These are phyloP conservation scores for Calvatia gigantea DNA, from an alignment of 768 basidiomycete genomes.

Conservation along the genomic window DNA sequence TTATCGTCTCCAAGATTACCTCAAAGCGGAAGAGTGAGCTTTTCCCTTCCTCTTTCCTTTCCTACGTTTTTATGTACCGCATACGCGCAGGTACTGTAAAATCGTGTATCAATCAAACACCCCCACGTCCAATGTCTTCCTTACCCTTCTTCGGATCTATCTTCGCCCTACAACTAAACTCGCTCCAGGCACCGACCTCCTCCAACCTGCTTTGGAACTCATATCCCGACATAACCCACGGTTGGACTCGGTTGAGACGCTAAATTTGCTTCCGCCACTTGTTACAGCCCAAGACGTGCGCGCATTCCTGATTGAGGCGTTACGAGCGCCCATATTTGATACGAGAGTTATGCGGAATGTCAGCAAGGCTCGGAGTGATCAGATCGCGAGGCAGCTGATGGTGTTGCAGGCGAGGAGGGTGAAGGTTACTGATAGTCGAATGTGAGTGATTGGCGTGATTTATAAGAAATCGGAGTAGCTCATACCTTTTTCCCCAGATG, in stretches of 20 bases:
- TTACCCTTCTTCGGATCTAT: constrained; percentile 84
- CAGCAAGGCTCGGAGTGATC: constrained; percentile 72
- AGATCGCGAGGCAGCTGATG: constrained; percentile 71
- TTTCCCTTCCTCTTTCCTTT: background rate
- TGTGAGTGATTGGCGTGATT: constrained; percentile 42
- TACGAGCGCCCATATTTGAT: constrained; percentile 67
- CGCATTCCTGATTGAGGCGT: constrained; percentile 70
- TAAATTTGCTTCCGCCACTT: constrained; percentile 86
- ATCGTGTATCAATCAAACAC: constrained; percentile 62
- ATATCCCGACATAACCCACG: constrained; percentile 82
- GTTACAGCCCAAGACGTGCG: constrained; percentile 80
- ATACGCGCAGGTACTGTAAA: constrained; percentile 76
- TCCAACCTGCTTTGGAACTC: constrained; percentile 83
- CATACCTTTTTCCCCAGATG: constrained; percentile 61
- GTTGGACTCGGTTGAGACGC: constrained; percentile 76
- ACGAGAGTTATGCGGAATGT: constrained; percentile 66
- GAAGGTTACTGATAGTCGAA: constrained; percentile 86
- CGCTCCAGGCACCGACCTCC: constrained; percentile 46
- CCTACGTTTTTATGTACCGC: background rate
- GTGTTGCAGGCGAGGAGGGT: constrained; percentile 76
- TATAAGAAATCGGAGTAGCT: constrained; percentile 5
- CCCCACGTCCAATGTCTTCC: constrained; percentile 64
- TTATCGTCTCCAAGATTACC: constrained; percentile 77
- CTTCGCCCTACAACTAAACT: constrained; percentile 63
- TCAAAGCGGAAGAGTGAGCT: constrained; percentile 84